A percentile compares a stretch with the other conserved stretches of the same genome.
Conservation (phyloP, 495 filamentous ascomycete genomes). For the Echria macrotheca region DNA sequence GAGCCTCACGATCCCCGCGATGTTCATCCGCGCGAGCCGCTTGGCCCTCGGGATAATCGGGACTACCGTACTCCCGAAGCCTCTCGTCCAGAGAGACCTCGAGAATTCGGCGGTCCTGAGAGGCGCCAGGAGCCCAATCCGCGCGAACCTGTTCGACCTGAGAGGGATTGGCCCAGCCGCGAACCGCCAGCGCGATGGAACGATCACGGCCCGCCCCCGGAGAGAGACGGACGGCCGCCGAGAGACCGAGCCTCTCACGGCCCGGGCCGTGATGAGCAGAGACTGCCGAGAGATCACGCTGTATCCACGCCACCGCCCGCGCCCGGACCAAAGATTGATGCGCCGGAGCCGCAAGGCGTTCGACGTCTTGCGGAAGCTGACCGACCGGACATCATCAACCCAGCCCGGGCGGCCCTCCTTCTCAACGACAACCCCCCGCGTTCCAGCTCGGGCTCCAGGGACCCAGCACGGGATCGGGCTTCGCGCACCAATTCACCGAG, state of each 20-base stretch:
- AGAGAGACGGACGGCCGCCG: constrained; percentile 32
- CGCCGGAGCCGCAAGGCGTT: constrained; percentile 36
- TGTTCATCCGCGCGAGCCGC: constrained; percentile 23
- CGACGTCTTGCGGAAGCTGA: constrained; percentile 35
- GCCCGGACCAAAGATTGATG: constrained; percentile 28
- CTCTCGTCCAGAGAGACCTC: constrained; percentile 25
- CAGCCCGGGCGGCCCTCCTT: constrained; percentile 53
- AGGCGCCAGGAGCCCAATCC: constrained; percentile 21
- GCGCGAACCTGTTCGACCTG: constrained; percentile 29
- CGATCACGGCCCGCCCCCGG: constrained; percentile 20
- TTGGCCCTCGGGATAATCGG: constrained; percentile 28
- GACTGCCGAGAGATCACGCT: constrained; percentile 29
- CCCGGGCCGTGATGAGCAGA: constrained; percentile 28
- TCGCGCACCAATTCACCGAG: constrained; percentile 49
- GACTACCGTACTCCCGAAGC: constrained; percentile 27
- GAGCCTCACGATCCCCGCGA: constrained; percentile 35
- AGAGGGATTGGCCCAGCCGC: constrained; percentile 29
- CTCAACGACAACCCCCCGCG: constrained; percentile 28
- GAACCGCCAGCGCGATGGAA: constrained; percentile 30
- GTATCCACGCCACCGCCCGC: constrained; percentile 24
- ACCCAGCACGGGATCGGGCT: constrained; percentile 28
- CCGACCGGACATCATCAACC: constrained; percentile 43
- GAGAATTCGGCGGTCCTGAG: constrained; percentile 22
- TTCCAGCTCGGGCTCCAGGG: constrained; percentile 32
- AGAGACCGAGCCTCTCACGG: constrained; percentile 29